Percentiles rank a stretch among this genome's conserved stretches.
These are phyloP conservation scores for Ganoderma boninense DNA, from an alignment of 1,284 basidiomycete genomes.

Conservation along the genomic window DNA sequence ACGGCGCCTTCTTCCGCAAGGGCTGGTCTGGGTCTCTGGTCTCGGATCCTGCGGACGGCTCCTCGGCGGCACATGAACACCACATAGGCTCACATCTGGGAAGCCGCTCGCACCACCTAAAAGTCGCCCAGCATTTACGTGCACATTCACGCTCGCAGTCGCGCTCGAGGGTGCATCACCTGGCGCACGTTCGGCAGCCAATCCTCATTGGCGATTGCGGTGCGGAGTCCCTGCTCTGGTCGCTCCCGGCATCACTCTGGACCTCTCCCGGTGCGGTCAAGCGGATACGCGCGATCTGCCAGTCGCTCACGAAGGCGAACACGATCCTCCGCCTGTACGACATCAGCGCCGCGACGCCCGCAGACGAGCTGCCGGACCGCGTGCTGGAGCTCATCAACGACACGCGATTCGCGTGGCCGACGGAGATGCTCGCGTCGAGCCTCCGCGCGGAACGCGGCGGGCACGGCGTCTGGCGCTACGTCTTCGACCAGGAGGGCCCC, in stretches of 20 bases:
- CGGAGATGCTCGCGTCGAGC: constrained; percentile 59
- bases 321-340: constrained; percentile 73
- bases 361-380: constrained; percentile 67
- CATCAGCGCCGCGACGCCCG: constrained; percentile 63
- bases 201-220: constrained; percentile 78
- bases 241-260: constrained; percentile 66
- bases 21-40: constrained; percentile 63
- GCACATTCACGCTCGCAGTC: constrained; percentile 40
- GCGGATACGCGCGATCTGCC: constrained; percentile 75
- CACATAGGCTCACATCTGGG: constrained; percentile 35
- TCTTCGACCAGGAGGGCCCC: constrained; percentile 81
- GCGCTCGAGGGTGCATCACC: constrained; percentile 38
- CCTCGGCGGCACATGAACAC: constrained; percentile 37
- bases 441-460: constrained; percentile 58
- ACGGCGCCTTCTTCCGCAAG: constrained; percentile 69
- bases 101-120: constrained; percentile 37
- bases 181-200: constrained; percentile 54
- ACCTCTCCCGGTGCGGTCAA: constrained; percentile 64
- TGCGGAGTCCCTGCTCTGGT: constrained; percentile 72
- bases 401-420: constrained; percentile 77
- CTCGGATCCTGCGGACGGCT: constrained; percentile 41
- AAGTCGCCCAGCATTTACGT: constrained; percentile 38
- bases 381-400: constrained; percentile 78
- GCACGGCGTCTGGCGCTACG: constrained; percentile 73
- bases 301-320: constrained; percentile 68